A percentile compares a stretch with the other conserved stretches of the same genome.
Evolutionary conservation across 2,329 filamentous ascomycete genomes (phyloP).

Genomic region (Talaromyces sp.): DNA sequence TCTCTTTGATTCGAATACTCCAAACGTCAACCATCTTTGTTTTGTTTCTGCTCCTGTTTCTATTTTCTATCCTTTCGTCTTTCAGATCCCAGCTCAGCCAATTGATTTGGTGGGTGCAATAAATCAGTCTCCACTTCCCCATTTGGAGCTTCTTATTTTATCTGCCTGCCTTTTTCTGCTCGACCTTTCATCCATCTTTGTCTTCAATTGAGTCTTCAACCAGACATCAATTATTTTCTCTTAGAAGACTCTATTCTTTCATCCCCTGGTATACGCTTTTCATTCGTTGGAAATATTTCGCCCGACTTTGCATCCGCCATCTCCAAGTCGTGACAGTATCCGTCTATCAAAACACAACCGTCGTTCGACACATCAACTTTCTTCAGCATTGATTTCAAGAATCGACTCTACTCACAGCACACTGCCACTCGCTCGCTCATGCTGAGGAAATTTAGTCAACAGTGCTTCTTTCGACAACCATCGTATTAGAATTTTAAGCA

Average conservation of each 20-base stretch:
- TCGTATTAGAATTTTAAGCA: neutral
- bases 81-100: neutral
- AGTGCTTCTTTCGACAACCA: neutral
- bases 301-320: neutral
- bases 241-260: slow-evolving; percentile 17
- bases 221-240: neutral
- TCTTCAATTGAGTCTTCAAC: neutral
- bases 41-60: neutral
- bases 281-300: slow-evolving; percentile 23
- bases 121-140: neutral
- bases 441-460: neutral
- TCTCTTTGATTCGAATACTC: neutral
- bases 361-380: neutral
- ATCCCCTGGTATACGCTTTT: slow-evolving; percentile 23
- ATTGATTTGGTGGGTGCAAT: neutral
- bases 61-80: neutral
- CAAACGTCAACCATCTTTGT: neutral
- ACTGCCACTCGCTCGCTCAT: neutral
- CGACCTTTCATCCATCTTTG: neutral
- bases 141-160: slow-evolving; percentile 4
- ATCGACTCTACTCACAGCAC: neutral
- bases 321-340: neutral
- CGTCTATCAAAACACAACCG: neutral
- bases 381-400: neutral
- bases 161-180: neutral